Evolutionary conservation across 2,329 filamentous ascomycete genomes (phyloP).

Genomic region (Fusarium beomiforme): DNA sequence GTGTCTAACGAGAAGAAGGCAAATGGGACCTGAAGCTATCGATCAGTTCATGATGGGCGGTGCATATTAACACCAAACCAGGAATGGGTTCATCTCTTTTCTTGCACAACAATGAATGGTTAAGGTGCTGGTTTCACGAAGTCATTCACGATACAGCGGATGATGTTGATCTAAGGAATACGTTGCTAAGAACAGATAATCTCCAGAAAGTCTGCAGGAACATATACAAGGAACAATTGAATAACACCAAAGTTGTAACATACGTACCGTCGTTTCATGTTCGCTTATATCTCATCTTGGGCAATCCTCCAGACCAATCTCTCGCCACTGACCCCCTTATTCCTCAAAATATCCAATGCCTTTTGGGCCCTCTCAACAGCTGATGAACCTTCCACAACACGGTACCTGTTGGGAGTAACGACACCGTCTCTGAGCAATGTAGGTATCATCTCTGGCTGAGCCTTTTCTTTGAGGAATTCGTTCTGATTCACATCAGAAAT

Average conservation of each 20-base stretch:
- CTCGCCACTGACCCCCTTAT: constrained; percentile 53
- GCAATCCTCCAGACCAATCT: constrained; percentile 51
- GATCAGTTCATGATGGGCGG: constrained; percentile 51
- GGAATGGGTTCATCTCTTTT: neutral
- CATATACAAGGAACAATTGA: neutral
- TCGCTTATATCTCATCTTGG: constrained; percentile 6
- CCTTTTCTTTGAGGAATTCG: constrained; percentile 62
- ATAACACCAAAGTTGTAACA: neutral
- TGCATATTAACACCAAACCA: constrained; percentile 15
- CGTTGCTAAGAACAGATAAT: neutral
- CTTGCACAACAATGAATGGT: neutral
- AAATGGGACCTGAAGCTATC: constrained; percentile 49
- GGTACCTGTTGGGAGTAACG: constrained; percentile 54
- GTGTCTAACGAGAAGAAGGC: constrained; percentile 36
- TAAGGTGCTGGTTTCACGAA: neutral
- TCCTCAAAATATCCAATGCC: constrained; percentile 49
- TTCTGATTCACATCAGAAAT: constrained; percentile 53
- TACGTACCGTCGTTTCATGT: neutral
- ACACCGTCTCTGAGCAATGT: constrained; percentile 53
- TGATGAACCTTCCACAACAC: constrained; percentile 53
- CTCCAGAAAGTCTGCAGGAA: neutral
- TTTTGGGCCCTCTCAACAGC: constrained; percentile 52
- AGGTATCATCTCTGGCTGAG: constrained; percentile 66
- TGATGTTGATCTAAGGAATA: neutral
- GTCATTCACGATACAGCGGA: neutral